Base-by-base conservation (phyloP, 139 green algal genomes). In the Closterium sp. region DNA sequence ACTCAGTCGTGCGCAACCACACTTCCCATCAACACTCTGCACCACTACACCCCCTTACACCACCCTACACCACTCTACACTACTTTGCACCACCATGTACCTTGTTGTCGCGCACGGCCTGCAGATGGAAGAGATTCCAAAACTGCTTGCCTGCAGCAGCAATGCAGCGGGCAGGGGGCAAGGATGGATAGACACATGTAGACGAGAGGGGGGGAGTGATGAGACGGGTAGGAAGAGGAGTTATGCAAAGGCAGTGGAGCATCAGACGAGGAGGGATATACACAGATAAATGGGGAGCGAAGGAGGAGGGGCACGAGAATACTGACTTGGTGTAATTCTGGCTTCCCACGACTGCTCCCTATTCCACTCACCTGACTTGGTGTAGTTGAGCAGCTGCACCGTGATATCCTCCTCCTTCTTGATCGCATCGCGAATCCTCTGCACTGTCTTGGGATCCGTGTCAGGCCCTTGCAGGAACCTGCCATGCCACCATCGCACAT, bases 381-480 rank as follows among this genome's bases (percentile, higher is more conserved):
- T 73, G 6, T 73, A 73, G 2, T 73, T 22, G 1, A 73, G 50
- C 50, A 22, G 17, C 10, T 73, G 50, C 50, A 73, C 50, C 50
- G 13, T 73, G 38, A 45, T 45, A 9, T 45, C 38, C 38, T 45
- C 38, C 38, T 45, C 32, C 32, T 92, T 85, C 86, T 5, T n/a
- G 31, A 99, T 97, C 11, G 97, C 95, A 2, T 97, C 94, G 6
- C 97, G 95, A 32, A 99, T 96, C 90, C 97, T 97, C 10, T 86
- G 73, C 42, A 99, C 96, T 87, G 97, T 96, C 94, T 98, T 97
- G 6, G 96, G 97, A 93, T 98, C 97, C 17, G 98, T 99, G 70
- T 96, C 97, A 93, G 98, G 96, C 7, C 98, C 97, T 92, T 99
- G 98, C 45, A 99, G 94, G 96, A 99, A 99, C 62, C 98, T 97